A percentile compares a stretch with the other conserved stretches of the same genome.
Evolutionary conservation across 1,284 basidiomycete species (phyloP).

Genomic region (Phellinidium pouzarii): DNA sequence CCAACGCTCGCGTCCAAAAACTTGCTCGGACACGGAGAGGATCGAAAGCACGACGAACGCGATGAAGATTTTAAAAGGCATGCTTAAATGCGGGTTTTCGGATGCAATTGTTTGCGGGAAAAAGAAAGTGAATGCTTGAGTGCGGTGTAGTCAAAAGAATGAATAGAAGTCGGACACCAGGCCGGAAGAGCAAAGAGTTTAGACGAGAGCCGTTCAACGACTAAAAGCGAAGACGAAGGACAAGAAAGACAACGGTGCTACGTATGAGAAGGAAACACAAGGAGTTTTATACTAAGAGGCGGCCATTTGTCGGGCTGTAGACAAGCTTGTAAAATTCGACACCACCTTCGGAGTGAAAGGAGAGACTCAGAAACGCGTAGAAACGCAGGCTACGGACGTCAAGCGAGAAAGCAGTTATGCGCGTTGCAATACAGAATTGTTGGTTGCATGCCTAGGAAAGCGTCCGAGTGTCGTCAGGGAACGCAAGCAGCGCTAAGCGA

Average conservation of each 20-base stretch:
- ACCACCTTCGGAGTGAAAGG: no score
- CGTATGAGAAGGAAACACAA: constrained; percentile 5
- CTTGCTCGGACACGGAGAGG: constrained; percentile 35
- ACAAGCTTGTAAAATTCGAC: background rate
- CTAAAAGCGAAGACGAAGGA: constrained; percentile 22
- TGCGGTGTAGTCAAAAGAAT: constrained; percentile 26
- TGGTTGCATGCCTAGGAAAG: background rate
- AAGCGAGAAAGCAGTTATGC: background rate
- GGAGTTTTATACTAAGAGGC: constrained; percentile 15
- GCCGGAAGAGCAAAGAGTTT: constrained; percentile 31
- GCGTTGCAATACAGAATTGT: background rate
- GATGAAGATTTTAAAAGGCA: constrained; percentile 40
- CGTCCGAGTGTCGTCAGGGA: background rate
- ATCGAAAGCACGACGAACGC: constrained; percentile 33
- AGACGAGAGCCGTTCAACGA: constrained; percentile 43
- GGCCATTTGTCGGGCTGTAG: constrained; percentile 5
- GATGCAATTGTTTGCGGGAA: constrained; percentile 18
- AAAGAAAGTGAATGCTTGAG: constrained; percentile 24
- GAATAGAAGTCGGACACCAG: constrained; percentile 36
- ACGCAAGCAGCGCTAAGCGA: background rate
- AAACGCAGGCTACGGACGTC: background rate
- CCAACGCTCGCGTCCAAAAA: constrained; percentile 39
- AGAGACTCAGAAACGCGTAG: no score
- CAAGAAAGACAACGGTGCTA: constrained; percentile 13
- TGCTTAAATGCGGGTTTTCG: constrained; percentile 25